Evolutionary conservation across 1,284 basidiomycete genomes (phyloP).

Genomic region (Sutorius eximius): DNA sequence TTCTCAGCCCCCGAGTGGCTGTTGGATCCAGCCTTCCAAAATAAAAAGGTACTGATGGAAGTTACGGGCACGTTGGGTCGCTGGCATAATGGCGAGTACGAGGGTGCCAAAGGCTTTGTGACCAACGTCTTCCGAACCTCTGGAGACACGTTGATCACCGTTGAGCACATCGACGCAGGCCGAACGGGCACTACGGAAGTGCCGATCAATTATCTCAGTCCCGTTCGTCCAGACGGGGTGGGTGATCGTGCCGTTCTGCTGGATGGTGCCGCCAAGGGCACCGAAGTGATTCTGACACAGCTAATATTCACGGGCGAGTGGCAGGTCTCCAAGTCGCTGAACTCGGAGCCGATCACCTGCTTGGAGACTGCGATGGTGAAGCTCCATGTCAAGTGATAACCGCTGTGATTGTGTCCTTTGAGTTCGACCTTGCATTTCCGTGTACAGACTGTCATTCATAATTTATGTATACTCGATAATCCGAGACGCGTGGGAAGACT

Average conservation of each 20-base stretch:
- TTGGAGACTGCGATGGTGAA: slow-evolving; percentile 30
- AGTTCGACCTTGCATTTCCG: not conserved
- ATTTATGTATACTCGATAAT: slow-evolving; percentile 10
- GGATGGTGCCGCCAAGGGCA: slow-evolving; percentile 22
- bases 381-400: slow-evolving; percentile 20
- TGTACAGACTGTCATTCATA: slow-evolving; percentile 12
- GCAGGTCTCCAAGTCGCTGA: slow-evolving; percentile 24
- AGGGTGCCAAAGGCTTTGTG: slow-evolving; percentile 49
- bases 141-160: slow-evolving; percentile 30
- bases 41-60: slow-evolving; percentile 49
- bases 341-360: slow-evolving; percentile 11
- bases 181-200: slow-evolving; percentile 29
- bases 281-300: slow-evolving; percentile 26
- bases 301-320: slow-evolving; percentile 12
- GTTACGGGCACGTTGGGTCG: slow-evolving; percentile 48
- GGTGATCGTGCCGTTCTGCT: slow-evolving; percentile 29
- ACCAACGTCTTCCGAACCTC: slow-evolving; percentile 37
- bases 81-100: slow-evolving; percentile 58
- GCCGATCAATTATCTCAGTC: slow-evolving; percentile 31
- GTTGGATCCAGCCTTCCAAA: slow-evolving; percentile 30
- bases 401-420: not conserved
- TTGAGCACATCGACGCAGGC: slow-evolving; percentile 24
- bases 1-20: slow-evolving; percentile 25
- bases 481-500: slow-evolving; percentile 9
- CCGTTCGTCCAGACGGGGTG: slow-evolving; percentile 21